Base-by-base conservation (phyloP, 345 rosid genomes). In the Rhizophora mangle region DNA sequence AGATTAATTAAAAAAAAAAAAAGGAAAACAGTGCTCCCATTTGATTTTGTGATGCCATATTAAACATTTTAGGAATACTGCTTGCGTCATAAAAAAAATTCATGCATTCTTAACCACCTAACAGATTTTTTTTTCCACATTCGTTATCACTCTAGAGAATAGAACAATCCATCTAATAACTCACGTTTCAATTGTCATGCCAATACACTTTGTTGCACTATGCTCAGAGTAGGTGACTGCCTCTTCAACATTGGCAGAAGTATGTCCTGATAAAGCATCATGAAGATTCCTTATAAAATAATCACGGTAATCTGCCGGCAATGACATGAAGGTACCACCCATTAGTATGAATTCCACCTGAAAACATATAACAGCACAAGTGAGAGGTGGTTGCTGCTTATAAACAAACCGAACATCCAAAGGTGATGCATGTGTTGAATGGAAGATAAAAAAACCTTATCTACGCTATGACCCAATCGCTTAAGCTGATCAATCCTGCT, bases 151-250 rank as follows among this genome's bases (percentile, higher is more conserved):
- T 43, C 49, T 43, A 43, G 5, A 13, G 18, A 43, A 43, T 43
- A 43, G 18, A n/a, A 13, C 32, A 79, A 61, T 20, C 34, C 22
- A 64, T 22, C 43, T 46, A 64, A 52, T 30, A 60, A 81, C 92
- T 89, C 83, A 95, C 99, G 99, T 92, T 82, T 96, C 98, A 68
- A 96, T 92, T 0, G 98, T 96, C 99, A 96, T 96, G 82, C 99
- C 99, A 53, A 92, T 96, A 80, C 99, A 96, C 85, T 96, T 96
- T 15, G 85, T 85, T 5, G 95, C 89, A 77, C 96, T 77, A 74
- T 96, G 98, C 82, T 96, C 99, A 19, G 98, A 96, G 76, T 87
- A 92, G 26, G 95, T 82, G 70, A 96, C 98, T 62, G 99, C 99
- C 85, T 92, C 99, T 79, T 88, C 97, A 74, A 96, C 90, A 57